phyloP scores from a whole-genome alignment of 169 alveolate genomes.

The Sarcocystis neurona region DNA sequence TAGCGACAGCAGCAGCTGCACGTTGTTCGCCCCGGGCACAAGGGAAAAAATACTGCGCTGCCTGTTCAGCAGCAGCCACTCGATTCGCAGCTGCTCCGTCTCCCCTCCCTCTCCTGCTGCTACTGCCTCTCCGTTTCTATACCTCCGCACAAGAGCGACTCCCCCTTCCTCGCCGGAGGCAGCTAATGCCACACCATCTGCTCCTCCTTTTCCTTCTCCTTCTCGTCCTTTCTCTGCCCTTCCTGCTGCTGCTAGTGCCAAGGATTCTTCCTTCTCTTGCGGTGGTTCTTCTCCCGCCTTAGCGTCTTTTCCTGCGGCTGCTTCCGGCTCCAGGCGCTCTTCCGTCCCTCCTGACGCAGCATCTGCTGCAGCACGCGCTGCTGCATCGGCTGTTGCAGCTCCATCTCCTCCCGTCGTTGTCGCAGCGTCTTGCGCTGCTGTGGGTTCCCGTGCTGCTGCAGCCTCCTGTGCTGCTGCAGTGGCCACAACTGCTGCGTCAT shows the following conservation, averaged over 20 bases:
- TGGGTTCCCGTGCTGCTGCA: not conserved
- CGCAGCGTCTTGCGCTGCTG: not conserved
- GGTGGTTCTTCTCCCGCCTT: not conserved
- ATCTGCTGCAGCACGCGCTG: not conserved
- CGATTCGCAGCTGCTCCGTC: not conserved
- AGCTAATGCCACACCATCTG: not conserved
- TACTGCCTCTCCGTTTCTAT: too few species aligned
- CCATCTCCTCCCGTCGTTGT: not conserved
- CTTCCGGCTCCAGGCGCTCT: not conserved
- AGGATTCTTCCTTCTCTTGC: not conserved
- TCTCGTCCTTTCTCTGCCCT: not conserved
- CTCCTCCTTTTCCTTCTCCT: not conserved
- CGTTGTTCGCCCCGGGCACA: slow-evolving; percentile 21
- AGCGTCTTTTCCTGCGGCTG: not conserved
- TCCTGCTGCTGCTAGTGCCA: not conserved
- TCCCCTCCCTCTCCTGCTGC: slow-evolving; percentile 16
- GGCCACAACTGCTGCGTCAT: too few species aligned
- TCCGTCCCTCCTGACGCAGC: not conserved
- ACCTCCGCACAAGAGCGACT: too few species aligned
- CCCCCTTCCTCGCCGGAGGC: too few species aligned
- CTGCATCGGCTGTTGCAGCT: not conserved
- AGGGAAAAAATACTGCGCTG: slow-evolving; percentile 11
- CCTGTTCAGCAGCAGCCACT: not conserved
- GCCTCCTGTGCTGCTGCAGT: too few species aligned
- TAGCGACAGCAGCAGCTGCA: not conserved